A percentile compares a stretch with the other conserved stretches of the same genome.
These are phyloP conservation scores for Cicer arietinum DNA, from an alignment of 306 rosid genomes.

Conservation along the genomic window DNA sequence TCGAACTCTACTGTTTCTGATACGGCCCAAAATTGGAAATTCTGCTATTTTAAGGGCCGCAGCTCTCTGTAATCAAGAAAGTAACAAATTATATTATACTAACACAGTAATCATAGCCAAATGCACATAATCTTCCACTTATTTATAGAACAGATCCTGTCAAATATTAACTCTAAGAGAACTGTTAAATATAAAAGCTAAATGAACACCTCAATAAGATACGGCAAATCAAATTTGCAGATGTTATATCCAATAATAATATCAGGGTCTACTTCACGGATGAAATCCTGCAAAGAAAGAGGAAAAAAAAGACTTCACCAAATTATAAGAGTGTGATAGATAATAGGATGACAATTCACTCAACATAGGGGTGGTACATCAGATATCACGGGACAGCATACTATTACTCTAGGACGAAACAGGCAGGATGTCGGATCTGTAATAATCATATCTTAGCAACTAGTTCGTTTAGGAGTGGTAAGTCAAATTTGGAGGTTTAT, in stretches of 20 bases:
- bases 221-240: slow-evolving; percentile 97
- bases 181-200: slow-evolving; percentile 32
- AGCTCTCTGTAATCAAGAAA: slow-evolving; percentile 74
- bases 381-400: too few species aligned
- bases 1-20: slow-evolving; percentile 86
- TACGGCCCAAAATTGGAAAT: slow-evolving; percentile 89
- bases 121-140: slow-evolving; percentile 2
- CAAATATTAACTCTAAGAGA: slow-evolving; percentile 24
- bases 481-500: slow-evolving; percentile 10
- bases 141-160: slow-evolving; percentile 16
- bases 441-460: slow-evolving; percentile 13
- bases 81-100: slow-evolving; percentile 32
- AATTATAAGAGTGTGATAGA: slow-evolving; percentile 15
- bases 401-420: not conserved
- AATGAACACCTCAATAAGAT: slow-evolving; percentile 80
- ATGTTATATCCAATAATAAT: slow-evolving; percentile 96
- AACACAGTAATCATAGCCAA: slow-evolving; percentile 29
- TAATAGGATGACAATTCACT: slow-evolving; percentile 27
- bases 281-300: slow-evolving; percentile 69
- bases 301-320: slow-evolving; percentile 26
- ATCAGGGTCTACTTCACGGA: slow-evolving; percentile 92
- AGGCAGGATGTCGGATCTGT: slow-evolving; percentile 6
- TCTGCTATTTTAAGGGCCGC: slow-evolving; percentile 75
- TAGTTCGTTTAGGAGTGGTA: slow-evolving; percentile 5
- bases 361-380: not conserved